Conservation (phyloP, 306 rosid genomes). For the Vicia faba region DNA sequence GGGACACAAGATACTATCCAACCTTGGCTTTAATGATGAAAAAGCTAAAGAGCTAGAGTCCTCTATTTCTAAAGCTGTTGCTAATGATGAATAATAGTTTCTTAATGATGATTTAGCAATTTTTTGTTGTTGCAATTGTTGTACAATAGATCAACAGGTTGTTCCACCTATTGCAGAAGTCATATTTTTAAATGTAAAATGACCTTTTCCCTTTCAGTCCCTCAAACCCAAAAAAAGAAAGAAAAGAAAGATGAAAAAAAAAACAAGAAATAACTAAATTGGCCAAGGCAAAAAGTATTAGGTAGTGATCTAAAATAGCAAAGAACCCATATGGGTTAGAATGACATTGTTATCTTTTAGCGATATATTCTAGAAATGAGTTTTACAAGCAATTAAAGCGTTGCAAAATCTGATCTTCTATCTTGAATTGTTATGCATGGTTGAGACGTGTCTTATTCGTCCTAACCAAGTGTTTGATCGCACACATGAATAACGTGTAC, state of each 20-base stretch:
- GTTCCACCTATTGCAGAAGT: constrained; percentile 19
- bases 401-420: not conserved
- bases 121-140: constrained; percentile 40
- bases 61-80: constrained; percentile 50
- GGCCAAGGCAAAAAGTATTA: constrained; percentile 6
- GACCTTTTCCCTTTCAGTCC: not conserved
- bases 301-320: constrained; percentile 18
- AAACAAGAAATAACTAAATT: not conserved
- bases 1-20: constrained; percentile 59
- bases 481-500: constrained; percentile 9
- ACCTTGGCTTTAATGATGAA: constrained; percentile 59
- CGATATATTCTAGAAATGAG: constrained; percentile 14
- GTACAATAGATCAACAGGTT: constrained; percentile 36
- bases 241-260: not conserved
- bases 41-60: constrained; percentile 68
- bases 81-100: constrained; percentile 48
- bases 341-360: not conserved
- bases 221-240: not conserved
- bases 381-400: not conserved
- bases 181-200: constrained; percentile 8
- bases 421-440: constrained; percentile 1
- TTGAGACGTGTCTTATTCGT: constrained; percentile 17
- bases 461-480: not conserved
- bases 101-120: not conserved
- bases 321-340: not conserved